A percentile compares a stretch with the other conserved stretches of the same genome.
Evolutionary conservation across 2,329 filamentous ascomycete species (phyloP).

Genomic region (Canariomyces notabilis): DNA sequence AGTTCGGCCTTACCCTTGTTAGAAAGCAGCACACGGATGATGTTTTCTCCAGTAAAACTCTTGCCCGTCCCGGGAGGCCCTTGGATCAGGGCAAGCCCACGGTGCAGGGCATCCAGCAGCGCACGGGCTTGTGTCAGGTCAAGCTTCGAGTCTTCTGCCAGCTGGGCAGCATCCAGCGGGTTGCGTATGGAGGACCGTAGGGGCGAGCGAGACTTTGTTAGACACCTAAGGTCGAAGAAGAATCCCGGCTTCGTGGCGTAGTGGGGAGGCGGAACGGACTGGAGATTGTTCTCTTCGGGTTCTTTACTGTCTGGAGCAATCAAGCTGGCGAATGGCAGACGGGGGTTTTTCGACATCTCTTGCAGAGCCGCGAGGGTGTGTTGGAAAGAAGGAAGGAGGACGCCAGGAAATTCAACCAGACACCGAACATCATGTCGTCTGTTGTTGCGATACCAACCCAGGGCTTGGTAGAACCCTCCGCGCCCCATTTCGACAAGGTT

Average conservation of each 20-base stretch:
- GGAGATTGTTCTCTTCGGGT: slow-evolving; percentile 15
- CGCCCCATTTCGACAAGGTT: background rate
- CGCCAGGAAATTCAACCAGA: background rate
- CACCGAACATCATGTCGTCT: background rate
- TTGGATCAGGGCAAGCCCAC: slow-evolving; percentile 57
- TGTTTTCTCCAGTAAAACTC: slow-evolving; percentile 52
- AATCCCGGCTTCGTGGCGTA: slow-evolving; percentile 49
- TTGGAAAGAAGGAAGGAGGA: background rate
- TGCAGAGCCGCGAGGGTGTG: background rate
- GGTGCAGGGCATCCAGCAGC: slow-evolving; percentile 47
- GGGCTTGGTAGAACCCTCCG: background rate
- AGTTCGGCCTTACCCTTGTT: slow-evolving; percentile 36
- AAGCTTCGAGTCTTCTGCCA: slow-evolving; percentile 30
- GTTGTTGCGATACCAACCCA: background rate
- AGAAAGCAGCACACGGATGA: slow-evolving; percentile 51
- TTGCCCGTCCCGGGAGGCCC: slow-evolving; percentile 70
- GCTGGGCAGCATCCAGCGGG: slow-evolving; percentile 16
- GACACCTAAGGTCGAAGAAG: slow-evolving; percentile 39
- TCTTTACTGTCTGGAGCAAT: slow-evolving; percentile 32
- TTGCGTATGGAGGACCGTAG: background rate
- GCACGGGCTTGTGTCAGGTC: slow-evolving; percentile 49
- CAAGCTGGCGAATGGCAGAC: slow-evolving; percentile 47
- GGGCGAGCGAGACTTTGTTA: slow-evolving; percentile 17
- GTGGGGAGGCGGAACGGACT: slow-evolving; percentile 39
- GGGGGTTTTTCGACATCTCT: slow-evolving; percentile 7